Base-by-base conservation (phyloP, 2,329 filamentous ascomycete species). In the Epichloe typhina region DNA sequence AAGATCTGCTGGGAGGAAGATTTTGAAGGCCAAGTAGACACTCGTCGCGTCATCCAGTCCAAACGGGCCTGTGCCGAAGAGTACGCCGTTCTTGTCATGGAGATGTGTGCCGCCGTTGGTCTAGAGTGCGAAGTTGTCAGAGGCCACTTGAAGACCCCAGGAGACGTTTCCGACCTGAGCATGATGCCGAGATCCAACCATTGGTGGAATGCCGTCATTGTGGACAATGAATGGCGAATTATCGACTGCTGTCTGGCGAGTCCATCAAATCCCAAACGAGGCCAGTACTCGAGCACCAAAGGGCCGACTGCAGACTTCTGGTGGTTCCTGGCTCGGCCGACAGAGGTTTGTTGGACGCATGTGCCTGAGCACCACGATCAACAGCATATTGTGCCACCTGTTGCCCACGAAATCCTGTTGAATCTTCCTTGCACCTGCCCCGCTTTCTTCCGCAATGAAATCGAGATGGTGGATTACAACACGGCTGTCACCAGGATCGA, bases 1-100 rank as follows among this genome's bases (percentile, higher is more conserved):
- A 89, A 91, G 59, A 83, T 98, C 51, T 80, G 79, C 35, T 98
- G 93, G 93, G 93, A 98, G 63, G 91, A 96, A 60, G 89, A 95
- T 56, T 89, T 88, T 56, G 88, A 95, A 58, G 86, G 84, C n/a
- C 76, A 84, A 8, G 69, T 93, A 49, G 89, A 98, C 64, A 84
- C 89, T 2, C 79, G 86, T 50, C 80, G 87, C 45, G 87, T 95
- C 4, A 83, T 98, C 35, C 84, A 93, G 57, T 83, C 82, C 17
- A 90, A 86, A 64, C 79, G 90, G 54, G 93, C 82, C 5, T 95
- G 85, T 57, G 84, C 88, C 19, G 82, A 95, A 61, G 94, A 98
- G 66, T 91, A 96, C 53, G 89, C 93, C 0, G 76, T 84, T 23
- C 72, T 98, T 13, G 89, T 96, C 0, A 77, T 83, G 58, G 93